phyloP scores from a whole-genome alignment of 495 filamentous ascomycete species.

The Penicillium steckii region DNA sequence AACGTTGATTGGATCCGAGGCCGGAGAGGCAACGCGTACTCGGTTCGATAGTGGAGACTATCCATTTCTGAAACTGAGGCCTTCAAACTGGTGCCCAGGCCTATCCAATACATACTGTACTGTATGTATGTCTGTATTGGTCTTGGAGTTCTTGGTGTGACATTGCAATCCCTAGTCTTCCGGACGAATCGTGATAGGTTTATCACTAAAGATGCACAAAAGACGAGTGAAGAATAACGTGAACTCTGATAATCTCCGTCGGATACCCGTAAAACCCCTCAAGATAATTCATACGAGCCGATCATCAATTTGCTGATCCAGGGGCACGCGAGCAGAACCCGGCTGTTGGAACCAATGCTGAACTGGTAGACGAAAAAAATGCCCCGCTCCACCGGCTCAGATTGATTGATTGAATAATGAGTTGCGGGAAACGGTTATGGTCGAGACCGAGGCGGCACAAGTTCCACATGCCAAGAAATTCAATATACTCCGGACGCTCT shows the following conservation, averaged over 20 bases:
- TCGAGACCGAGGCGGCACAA: conserved; percentile 17
- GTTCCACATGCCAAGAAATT: conserved; percentile 19
- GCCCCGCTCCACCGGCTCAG: conserved; percentile 10
- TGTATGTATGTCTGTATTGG: background rate
- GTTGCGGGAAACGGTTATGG: conserved; percentile 5
- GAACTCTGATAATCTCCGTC: background rate
- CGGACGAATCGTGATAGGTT: background rate
- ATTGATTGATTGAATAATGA: conserved; percentile 15
- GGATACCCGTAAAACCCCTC: background rate
- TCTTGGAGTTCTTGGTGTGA: background rate
- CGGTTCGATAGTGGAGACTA: conserved; percentile 8
- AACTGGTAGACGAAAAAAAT: background rate
- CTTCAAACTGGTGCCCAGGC: background rate
- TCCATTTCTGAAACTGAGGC: conserved; percentile 5
- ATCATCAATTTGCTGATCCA: background rate
- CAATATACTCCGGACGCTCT: conserved; percentile 7
- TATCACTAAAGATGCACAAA: too few relatives aligned
- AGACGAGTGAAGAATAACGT: background rate
- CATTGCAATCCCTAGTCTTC: background rate
- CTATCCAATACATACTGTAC: background rate
- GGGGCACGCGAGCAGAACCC: background rate
- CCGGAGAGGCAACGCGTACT: conserved; percentile 23
- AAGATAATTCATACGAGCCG: too few relatives aligned
- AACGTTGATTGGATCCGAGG: conserved; percentile 18
- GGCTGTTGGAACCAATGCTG: conserved; percentile 11